Base-by-base conservation (phyloP, 2,329 filamentous ascomycete species). In the Shiraia bambusicola region DNA sequence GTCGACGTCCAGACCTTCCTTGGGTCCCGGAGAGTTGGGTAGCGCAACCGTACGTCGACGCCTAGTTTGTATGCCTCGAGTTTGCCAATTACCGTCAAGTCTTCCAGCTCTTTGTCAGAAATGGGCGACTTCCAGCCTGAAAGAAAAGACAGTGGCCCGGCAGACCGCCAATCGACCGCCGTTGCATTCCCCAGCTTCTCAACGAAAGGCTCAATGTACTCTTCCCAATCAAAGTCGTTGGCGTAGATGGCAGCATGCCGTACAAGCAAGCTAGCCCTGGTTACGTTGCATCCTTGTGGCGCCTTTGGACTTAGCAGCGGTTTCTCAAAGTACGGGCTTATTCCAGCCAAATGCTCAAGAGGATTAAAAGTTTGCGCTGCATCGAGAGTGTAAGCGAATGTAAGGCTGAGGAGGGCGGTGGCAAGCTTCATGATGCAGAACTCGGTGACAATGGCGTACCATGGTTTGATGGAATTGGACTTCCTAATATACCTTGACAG, bases 1-100 rank as follows among this genome's bases (percentile, higher is more conserved):
- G 80, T 83, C 6, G 79, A 82, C 2, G 81, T 75, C 81, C 81
- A 85, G 2, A 84, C 71, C 34, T 75, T 75, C 45, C 71, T 69
- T 0, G 82, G 81, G 4, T 75, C 58, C 41, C 67, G 72, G 27
- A 85, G 66, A 29, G 69, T 65, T 0, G 77, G 76, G 54, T 86
- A 85, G 34, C 80, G 72, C 54, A 83, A 77, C 12, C 74, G 74
- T 13, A 85, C 65, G 40, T 80, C 73, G 4, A 79, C 75, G 13
- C 81, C 82, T 9, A 85, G 69, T 49, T 79, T 73, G 13, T 78
- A 75, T 1, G 81, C 79, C 59, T 84, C 80, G 4, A 83, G 69
- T 47, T 74, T 73, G n/a, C 82, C 82, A 13, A 81, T 75, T 12
- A 78, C 72, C 10, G 82, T 85, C 32, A 85, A 60, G n/a, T 81